Base-by-base conservation (phyloP, 2,329 filamentous ascomycete genomes). In the Exophiala alcalophila region DNA sequence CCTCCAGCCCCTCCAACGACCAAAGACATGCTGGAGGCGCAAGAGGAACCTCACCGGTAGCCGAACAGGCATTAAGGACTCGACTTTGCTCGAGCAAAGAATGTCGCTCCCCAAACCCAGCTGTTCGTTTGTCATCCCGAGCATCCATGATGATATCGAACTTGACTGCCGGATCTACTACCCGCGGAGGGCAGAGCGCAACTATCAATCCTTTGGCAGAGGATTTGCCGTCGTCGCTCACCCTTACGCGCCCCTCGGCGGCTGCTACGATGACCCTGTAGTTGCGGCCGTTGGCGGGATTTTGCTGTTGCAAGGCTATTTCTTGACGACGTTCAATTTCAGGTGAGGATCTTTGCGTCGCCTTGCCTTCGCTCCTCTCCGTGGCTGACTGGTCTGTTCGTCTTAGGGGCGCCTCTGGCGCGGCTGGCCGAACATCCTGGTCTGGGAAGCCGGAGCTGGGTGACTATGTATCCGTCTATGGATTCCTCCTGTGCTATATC, bases 321-420 rank as follows among this genome's bases (percentile, higher is more conserved):
- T 94, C 1, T 84, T 96, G 2, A 83, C 77, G 5, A 94, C 88
- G 0, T 96, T 97, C 65, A 96, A 97, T 60, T 96, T 97, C 62
- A 78, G 90, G 85, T 90, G 69, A 15, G 31, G 6, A 10, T 15
- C 2, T 9, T 20, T 20, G n/a, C 18, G 12, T 21, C 7, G 10
- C 16, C 14, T 14, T 4, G 8, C 16, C 4, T 8, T 18, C 20
- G 42, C 4, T 26, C 5, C 20, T 26, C n/a, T 9, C 12, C 23
- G 28, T 24, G 30, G 11, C 34, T 36, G 24, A 27, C 41, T 35
- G 23, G 50, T 59, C 39, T 32, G 19, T 47, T 50, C 44, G 7
- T 30, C 32, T 3, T 48, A 94, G 90, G 66, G 91, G 91, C 35
- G 87, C 87, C 0, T 77, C 78, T 18, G 72, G 72, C 18, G 92